Evolutionary conservation across 73 alveolate genomes (phyloP), one percentile per base, ranked within the genome.

Genomic region (Effrenium voratum): DNA sequence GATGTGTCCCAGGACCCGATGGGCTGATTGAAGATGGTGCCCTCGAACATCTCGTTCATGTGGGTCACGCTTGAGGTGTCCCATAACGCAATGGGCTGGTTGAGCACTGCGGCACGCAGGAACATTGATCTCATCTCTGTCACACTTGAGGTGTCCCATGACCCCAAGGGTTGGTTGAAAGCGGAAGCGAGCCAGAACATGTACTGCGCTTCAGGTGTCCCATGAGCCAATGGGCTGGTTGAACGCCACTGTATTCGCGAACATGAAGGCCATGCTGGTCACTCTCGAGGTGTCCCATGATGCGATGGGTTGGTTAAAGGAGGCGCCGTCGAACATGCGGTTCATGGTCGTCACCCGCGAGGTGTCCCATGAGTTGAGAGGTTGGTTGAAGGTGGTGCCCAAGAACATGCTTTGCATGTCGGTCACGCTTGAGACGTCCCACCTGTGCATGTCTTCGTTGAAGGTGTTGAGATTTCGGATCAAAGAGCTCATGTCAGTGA

Each of bases 121-220:
- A 87, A 87, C 79, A 59, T 87, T 36, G 60, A 32, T 3, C 40
- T 52, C 83, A 87, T 49, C 50, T 24, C 22, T 4, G 79, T 87
- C 83, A 87, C 97, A 5, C 28, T 34, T 5, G 97, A 87, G 24
- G 83, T 87, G 83, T 87, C n/a, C 97, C 97, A 87, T 13, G 46
- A 5, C 50, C 57, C 57, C 32, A 87, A 10, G 28, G 46, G 46
- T 41, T 87, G 97, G 80, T 87, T 34, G 52, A 87, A 87, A 6
- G 88, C 91, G 12, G 3, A 5, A 46, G 97, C 57, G 24, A 6
- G 8, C 63, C 28, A 13, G 57, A 87, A 87, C 83, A 59, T 87
- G 13, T 10, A 43, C 12, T 34, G 55, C 97, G 43, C 70, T n/a
- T 6, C 63, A n/a, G 8, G 80, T 76, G 55, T 87, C 91, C 97